These are phyloP conservation scores for Globisporangium rhizosaccharum DNA, from an alignment of 352 stramenopile genomes.

Conservation along the genomic window DNA sequence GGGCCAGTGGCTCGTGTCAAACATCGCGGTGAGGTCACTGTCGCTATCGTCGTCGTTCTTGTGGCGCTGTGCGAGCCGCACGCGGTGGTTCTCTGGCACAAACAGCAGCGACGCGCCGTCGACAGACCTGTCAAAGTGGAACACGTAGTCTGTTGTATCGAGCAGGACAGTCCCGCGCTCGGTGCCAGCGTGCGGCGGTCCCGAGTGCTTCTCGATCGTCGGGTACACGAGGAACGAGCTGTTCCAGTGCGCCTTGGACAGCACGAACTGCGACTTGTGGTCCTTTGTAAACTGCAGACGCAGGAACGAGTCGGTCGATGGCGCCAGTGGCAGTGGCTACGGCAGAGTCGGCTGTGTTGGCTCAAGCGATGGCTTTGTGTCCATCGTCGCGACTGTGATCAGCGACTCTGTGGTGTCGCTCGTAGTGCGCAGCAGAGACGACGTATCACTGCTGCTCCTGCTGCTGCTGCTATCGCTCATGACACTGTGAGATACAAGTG, in stretches of 20 bases:
- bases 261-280: slow-evolving; percentile 33
- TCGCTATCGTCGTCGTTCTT: slow-evolving; percentile 18
- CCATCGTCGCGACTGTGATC: background rate
- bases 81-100: slow-evolving; percentile 54
- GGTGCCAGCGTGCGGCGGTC: slow-evolving; percentile 27
- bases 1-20: slow-evolving; percentile 63
- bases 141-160: slow-evolving; percentile 53
- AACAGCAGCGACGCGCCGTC: slow-evolving; percentile 35
- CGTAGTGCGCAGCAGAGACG: slow-evolving; percentile 6
- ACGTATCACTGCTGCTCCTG: background rate
- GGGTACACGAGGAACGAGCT: slow-evolving; percentile 67
- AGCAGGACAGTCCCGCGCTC: slow-evolving; percentile 54
- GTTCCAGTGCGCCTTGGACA: slow-evolving; percentile 57
- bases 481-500: background rate
- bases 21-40: slow-evolving; percentile 41
- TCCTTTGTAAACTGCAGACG: slow-evolving; percentile 27
- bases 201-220: slow-evolving; percentile 52
- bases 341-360: background rate
- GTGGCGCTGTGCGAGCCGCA: slow-evolving; percentile 15
- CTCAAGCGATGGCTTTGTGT: background rate
- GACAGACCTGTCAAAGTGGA: slow-evolving; percentile 57
- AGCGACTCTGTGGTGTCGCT: too few species aligned
- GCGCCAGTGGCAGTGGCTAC: background rate
- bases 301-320: slow-evolving; percentile 24
- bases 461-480: too few species aligned